Evolutionary conservation across 306 rosid genomes (phyloP).

Genomic region (Clitoria ternatea): DNA sequence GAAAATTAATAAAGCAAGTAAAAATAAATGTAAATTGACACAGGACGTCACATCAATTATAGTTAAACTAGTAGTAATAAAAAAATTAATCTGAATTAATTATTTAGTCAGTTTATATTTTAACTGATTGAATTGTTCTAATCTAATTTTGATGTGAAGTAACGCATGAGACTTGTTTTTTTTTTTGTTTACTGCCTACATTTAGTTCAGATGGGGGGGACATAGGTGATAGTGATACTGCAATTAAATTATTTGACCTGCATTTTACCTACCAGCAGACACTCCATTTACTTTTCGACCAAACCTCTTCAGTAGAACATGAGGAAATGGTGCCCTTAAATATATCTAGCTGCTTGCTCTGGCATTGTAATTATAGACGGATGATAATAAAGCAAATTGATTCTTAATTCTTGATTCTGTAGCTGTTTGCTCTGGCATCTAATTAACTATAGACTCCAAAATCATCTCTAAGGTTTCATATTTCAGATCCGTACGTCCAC

Average conservation of each 20-base stretch:
- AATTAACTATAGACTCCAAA: neutral
- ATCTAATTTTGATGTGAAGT: too few relatives aligned
- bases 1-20: too few relatives aligned
- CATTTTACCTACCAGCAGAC: neutral
- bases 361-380: neutral
- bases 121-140: too few relatives aligned
- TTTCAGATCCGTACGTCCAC: neutral
- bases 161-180: too few relatives aligned
- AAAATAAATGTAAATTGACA: too few relatives aligned
- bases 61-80: too few relatives aligned
- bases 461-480: constrained; percentile 55
- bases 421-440: constrained; percentile 20
- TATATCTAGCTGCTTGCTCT: neutral
- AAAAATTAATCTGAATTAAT: too few relatives aligned
- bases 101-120: too few relatives aligned
- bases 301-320: neutral
- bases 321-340: neutral
- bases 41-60: too few relatives aligned
- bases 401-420: constrained; percentile 5
- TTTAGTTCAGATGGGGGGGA: neutral
- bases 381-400: neutral
- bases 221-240: neutral
- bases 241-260: neutral
- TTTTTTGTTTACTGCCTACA: neutral
- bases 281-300: constrained; percentile 29